phyloP scores from a whole-genome alignment of 2,329 filamentous ascomycete genomes.

The Colletotrichum falcatum region DNA sequence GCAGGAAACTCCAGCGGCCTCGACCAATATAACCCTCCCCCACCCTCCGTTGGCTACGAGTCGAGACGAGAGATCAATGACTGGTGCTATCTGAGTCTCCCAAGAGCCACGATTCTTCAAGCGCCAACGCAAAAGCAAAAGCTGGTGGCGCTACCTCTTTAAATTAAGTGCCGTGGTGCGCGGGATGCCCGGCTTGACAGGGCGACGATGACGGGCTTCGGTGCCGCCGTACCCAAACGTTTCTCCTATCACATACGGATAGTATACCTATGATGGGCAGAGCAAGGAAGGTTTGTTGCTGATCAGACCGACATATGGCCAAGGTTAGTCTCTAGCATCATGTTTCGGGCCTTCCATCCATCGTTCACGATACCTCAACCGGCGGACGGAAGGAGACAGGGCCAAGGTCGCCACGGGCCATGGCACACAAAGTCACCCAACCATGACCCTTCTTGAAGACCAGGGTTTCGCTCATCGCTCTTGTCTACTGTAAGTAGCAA shows the following conservation, averaged over 20 bases:
- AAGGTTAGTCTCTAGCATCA: slow-evolving; percentile 23
- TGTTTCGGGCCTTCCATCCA: slow-evolving; percentile 8
- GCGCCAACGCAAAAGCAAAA: slow-evolving; percentile 3
- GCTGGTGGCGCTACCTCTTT: background rate
- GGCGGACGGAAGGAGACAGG: background rate
- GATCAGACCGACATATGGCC: slow-evolving; percentile 10
- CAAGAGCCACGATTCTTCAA: background rate
- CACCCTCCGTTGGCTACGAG: background rate
- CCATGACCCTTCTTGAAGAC: no score
- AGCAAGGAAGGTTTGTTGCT: slow-evolving; percentile 15
- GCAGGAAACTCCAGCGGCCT: background rate
- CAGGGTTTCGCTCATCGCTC: background rate
- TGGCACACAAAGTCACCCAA: no score
- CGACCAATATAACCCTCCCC: background rate
- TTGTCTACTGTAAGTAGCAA: background rate
- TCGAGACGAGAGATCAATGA: background rate
- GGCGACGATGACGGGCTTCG: background rate
- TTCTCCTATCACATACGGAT: background rate
- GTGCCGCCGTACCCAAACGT: background rate
- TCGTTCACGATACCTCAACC: background rate
- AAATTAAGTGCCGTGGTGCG: background rate
- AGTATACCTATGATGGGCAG: slow-evolving; percentile 8
- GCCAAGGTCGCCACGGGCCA: no score
- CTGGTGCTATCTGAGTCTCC: background rate
- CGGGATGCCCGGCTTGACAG: background rate